Evolutionary conservation across 306 rosid genomes (phyloP).

Genomic region (Acmispon strigosus): DNA sequence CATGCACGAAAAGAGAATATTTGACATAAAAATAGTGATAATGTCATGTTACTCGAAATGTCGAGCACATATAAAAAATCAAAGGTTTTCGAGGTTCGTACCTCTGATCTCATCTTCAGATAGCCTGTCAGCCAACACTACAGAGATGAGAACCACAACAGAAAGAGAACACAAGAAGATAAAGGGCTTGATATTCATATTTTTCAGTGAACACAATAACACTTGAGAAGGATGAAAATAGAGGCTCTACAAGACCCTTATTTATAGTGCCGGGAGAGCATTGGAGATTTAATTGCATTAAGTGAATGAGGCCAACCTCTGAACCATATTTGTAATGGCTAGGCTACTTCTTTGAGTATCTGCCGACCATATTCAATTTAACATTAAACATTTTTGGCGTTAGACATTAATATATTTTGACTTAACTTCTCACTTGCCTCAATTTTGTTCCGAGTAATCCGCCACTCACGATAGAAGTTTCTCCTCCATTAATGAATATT

Average conservation of each 20-base stretch:
- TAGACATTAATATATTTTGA: not conserved
- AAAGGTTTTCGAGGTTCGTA: not conserved
- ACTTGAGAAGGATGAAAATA: constrained; percentile 8
- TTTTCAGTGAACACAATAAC: not conserved
- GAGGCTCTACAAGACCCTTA: not conserved
- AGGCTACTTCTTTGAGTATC: not conserved
- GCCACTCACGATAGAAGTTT: not conserved
- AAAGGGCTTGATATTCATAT: constrained; percentile 21
- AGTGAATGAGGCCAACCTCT: not conserved
- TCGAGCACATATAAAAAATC: too few relatives aligned
- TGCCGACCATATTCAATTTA: not conserved
- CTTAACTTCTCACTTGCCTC: not conserved
- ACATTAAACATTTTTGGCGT: not conserved
- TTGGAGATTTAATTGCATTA: not conserved
- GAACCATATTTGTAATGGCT: not conserved
- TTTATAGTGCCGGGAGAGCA: not conserved
- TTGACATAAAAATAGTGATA: too few relatives aligned
- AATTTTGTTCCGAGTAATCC: not conserved
- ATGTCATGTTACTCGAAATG: too few relatives aligned
- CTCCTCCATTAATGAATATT: too few relatives aligned
- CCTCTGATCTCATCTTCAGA: not conserved
- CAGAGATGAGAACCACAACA: constrained; percentile 8
- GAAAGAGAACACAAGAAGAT: not conserved
- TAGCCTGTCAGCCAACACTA: constrained; percentile 3
- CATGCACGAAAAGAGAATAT: not conserved